Evolutionary conservation across 2,329 filamentous ascomycete genomes (phyloP).

Genomic region (Neoascochyta sp.): DNA sequence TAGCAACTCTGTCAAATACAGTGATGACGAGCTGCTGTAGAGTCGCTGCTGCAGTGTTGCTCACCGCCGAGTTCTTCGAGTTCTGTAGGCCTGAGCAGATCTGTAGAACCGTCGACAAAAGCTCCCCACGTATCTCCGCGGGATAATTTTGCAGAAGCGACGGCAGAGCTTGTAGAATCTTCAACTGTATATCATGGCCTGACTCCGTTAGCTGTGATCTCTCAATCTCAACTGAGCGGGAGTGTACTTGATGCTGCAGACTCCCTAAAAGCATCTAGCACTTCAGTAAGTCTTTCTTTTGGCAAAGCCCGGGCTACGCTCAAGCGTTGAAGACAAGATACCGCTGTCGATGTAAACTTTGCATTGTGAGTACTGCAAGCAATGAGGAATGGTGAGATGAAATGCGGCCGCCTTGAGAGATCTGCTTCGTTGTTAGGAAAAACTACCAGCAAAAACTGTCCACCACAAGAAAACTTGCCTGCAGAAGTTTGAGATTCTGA

Average conservation of each 20-base stretch:
- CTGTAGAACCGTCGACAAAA: slow-evolving; percentile 78
- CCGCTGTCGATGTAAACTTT: slow-evolving; percentile 83
- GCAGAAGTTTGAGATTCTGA: slow-evolving; percentile 73
- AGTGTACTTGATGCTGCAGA: slow-evolving; percentile 66
- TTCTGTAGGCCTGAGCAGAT: slow-evolving; percentile 89
- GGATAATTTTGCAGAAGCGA: slow-evolving; percentile 89
- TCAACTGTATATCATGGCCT: slow-evolving; percentile 86
- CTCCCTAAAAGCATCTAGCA: slow-evolving; percentile 82
- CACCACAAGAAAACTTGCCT: slow-evolving; percentile 46
- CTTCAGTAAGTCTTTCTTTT: slow-evolving; percentile 73
- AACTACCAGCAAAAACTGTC: background rate
- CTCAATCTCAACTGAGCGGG: background rate
- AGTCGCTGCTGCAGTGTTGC: slow-evolving; percentile 94
- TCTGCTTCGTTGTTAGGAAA: slow-evolving; percentile 56
- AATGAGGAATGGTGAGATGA: slow-evolving; percentile 90
- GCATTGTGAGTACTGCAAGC: slow-evolving; percentile 87
- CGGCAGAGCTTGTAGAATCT: slow-evolving; percentile 88
- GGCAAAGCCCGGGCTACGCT: slow-evolving; percentile 79
- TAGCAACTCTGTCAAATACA: slow-evolving; percentile 85
- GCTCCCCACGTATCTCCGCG: slow-evolving; percentile 71
- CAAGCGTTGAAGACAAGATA: slow-evolving; percentile 83
- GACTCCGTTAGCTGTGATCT: slow-evolving; percentile 10
- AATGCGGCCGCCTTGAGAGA: slow-evolving; percentile 73
- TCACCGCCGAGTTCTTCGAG: slow-evolving; percentile 89
- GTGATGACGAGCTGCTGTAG: slow-evolving; percentile 89